Evolutionary conservation across 805 yeast species (phyloP).

Genomic region (Kodamaea kaohsiungensis): DNA sequence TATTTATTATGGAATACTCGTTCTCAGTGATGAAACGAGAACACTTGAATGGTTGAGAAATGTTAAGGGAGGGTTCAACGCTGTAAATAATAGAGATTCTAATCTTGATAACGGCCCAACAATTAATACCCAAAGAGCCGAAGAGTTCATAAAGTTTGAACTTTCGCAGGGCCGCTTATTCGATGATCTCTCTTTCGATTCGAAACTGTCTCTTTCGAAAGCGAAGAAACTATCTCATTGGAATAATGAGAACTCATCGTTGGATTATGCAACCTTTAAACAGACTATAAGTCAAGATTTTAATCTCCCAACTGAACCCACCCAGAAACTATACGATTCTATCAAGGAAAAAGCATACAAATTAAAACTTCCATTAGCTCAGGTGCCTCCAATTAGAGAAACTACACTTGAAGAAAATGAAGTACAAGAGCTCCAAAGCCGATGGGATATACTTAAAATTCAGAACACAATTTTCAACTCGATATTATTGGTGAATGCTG

Average conservation of each 20-base stretch:
- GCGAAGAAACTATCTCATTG: too few relatives aligned
- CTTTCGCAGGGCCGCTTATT: neutral
- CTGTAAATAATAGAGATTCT: neutral
- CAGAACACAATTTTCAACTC: conserved; percentile 5
- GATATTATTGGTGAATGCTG: conserved; percentile 3
- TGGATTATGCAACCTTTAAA: neutral
- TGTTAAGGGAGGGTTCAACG: neutral
- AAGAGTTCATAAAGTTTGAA: neutral
- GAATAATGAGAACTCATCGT: neutral
- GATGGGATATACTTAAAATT: neutral
- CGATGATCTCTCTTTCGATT: neutral
- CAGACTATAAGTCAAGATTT: neutral
- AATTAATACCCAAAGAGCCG: neutral
- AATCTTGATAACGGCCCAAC: neutral
- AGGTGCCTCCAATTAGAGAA: neutral
- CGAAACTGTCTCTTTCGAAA: too few relatives aligned
- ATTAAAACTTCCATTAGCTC: neutral
- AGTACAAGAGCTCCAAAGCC: neutral
- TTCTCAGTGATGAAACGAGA: neutral
- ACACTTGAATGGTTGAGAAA: neutral
- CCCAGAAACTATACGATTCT: neutral
- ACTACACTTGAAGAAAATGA: neutral
- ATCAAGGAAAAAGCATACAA: neutral
- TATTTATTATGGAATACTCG: neutral
- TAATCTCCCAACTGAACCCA: neutral